phyloP scores from a whole-genome alignment of 805 yeast genomes.

The Ogataea trehalophila region DNA sequence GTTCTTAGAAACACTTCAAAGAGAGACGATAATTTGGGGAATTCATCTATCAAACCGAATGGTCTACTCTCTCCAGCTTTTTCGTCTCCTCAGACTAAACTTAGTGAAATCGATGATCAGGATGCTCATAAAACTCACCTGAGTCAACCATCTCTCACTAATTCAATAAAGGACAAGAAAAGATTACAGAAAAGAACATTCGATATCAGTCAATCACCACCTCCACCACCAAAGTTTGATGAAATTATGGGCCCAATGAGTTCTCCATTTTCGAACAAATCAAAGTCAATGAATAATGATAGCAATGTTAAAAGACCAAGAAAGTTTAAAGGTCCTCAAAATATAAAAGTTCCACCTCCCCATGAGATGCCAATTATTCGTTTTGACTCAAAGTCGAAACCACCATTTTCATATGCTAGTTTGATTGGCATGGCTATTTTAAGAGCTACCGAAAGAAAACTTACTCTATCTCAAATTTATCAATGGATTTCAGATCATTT shows the following conservation, averaged over 20 bases:
- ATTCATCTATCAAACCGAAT: conserved; percentile 8
- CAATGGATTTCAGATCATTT: conserved; percentile 88
- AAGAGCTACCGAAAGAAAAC: conserved; percentile 65
- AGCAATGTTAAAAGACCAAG: conserved; percentile 9
- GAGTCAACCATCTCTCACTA: conserved; percentile 1
- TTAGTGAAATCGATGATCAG: conserved; percentile 2
- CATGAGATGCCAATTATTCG: conserved; percentile 36
- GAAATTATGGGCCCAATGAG: neutral
- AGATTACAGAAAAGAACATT: conserved; percentile 8
- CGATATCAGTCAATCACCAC: conserved; percentile 13
- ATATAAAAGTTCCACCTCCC: conserved; percentile 32
- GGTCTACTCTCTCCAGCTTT: conserved; percentile 36
- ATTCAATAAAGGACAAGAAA: conserved; percentile 6
- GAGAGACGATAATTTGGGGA: conserved; percentile 4
- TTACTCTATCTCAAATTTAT: conserved; percentile 81
- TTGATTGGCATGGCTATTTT: conserved; percentile 90
- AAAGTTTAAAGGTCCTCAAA: conserved; percentile 25
- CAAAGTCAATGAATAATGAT: conserved; percentile 3
- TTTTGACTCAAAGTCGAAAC: conserved; percentile 59
- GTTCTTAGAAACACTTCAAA: conserved; percentile 14
- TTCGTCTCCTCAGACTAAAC: conserved; percentile 42
- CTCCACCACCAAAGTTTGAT: conserved; percentile 18
- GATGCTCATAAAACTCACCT: too few relatives aligned
- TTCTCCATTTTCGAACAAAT: neutral
- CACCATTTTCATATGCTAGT: conserved; percentile 92